Conservation (phyloP, 345 rosid genomes). For the Anastatica hierochuntica region DNA sequence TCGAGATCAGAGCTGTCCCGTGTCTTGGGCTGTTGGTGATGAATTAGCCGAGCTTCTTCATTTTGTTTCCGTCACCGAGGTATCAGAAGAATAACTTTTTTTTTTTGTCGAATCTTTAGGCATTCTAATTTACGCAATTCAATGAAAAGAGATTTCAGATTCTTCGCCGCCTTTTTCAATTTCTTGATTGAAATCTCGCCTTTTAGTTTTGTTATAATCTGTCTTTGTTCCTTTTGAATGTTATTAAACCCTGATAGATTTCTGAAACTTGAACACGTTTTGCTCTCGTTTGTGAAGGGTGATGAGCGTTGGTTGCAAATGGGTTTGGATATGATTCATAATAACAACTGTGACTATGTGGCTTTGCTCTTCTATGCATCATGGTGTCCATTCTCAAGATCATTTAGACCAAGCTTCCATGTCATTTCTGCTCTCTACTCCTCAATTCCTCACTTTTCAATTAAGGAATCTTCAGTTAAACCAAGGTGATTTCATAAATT, state of each 20-base stretch:
- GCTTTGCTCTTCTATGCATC: constrained; percentile 88
- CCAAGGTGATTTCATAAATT: constrained; percentile 39
- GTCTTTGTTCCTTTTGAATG: not conserved
- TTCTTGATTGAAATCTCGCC: too few species aligned
- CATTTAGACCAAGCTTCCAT: constrained; percentile 52
- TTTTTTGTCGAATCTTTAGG: too few species aligned
- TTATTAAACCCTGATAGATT: too few species aligned
- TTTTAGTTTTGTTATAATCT: too few species aligned
- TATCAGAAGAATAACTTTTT: not conserved
- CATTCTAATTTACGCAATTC: too few species aligned
- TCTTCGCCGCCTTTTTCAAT: too few species aligned
- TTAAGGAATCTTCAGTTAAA: constrained; percentile 64
- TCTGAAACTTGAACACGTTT: not conserved
- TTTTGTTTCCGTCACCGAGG: constrained; percentile 52
- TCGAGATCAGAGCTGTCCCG: constrained; percentile 30
- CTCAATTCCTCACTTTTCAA: constrained; percentile 53
- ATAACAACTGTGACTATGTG: constrained; percentile 40
- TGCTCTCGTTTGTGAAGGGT: constrained; percentile 51
- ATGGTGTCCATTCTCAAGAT: constrained; percentile 80
- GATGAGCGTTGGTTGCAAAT: constrained; percentile 55
- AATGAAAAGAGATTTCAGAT: too few species aligned
- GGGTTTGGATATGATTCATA: constrained; percentile 47
- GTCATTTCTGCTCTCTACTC: constrained; percentile 47
- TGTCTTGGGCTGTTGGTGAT: not conserved
- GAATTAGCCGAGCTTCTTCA: constrained; percentile 8